Base-by-base conservation (phyloP, 768 basidiomycete genomes). In the Amanita brunnescens region DNA sequence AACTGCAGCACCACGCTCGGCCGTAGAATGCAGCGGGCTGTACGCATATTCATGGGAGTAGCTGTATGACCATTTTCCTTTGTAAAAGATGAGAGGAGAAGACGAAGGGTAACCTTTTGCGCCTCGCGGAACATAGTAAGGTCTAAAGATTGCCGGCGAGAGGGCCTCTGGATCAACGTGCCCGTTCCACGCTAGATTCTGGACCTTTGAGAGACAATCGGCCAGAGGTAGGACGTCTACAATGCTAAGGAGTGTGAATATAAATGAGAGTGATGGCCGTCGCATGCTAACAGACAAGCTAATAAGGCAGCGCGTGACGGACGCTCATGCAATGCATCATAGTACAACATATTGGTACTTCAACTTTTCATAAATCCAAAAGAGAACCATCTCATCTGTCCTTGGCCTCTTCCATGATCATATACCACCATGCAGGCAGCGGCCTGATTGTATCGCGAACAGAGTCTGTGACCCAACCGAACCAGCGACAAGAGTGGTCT, bases 41-140 rank as follows among this genome's bases (percentile, higher is more conserved):
- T 73, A 66, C 26, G 79, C 61, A 58, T 79, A 83, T 32, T 69
- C 64, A 1, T 65, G 62, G 0, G 83, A 83, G 58, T 71, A 79
- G 1, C 71, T 62, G 23, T 78, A 74, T 6, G 61, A 61, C 87
- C 87, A 90, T 24, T 58, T 60, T 6, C 83, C 83, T 32, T 73
- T 72, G 57, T 82, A 87, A 24, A 72, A 73, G 18, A 90, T 62
- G n/a, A 85, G 61, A 18, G 80, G 82, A 23, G 85, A 88, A 30
- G 74, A 69, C 1, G 86, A 86, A 61, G 83, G 80, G 54, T 85
- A 85, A 57, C 76, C 70, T 71, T 79, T 84, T 5, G 85, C 74
- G 24, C 87, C 86, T 10, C 78, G 77, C 51, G 87, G 81, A 62
- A 86, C 81, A 60, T 83, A 89, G 69, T 79, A 89, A 0, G 86